Conservation (phyloP, 2,329 filamentous ascomycete species). For the Daldinia sp. region DNA sequence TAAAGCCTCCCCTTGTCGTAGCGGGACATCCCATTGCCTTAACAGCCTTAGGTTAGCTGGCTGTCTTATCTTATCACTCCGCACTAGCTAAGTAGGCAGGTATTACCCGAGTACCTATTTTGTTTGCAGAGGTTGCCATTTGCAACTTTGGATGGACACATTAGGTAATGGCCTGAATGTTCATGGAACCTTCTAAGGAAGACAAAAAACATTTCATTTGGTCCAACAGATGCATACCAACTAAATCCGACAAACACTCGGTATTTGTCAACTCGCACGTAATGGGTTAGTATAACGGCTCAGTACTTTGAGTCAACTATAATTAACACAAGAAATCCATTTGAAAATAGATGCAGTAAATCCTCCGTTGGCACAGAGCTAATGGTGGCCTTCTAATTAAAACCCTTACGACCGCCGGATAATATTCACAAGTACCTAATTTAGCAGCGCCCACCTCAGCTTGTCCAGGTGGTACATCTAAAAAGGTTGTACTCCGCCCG, state of each 20-base stretch:
- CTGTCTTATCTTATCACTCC: conserved; percentile 28
- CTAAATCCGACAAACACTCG: not conserved
- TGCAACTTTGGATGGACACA: not conserved
- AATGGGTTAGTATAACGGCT: not conserved
- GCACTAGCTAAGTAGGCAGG: not conserved
- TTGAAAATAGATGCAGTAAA: not conserved
- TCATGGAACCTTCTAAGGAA: not conserved
- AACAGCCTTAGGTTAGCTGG: not conserved
- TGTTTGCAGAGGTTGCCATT: not conserved
- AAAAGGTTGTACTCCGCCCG: conserved; percentile 10
- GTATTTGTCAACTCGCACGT: not conserved
- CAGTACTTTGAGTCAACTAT: not conserved
- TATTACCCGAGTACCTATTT: not conserved
- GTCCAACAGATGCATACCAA: not conserved
- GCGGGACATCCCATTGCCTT: too few relatives aligned
- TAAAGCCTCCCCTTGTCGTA: conserved; percentile 9
- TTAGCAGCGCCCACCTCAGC: too few relatives aligned
- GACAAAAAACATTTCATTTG: too few relatives aligned
- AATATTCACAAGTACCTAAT: conserved; percentile 18
- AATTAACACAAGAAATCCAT: not conserved
- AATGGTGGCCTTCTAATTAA: conserved; percentile 2
- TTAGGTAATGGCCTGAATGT: not conserved
- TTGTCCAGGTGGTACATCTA: conserved; percentile 7
- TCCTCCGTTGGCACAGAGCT: not conserved
- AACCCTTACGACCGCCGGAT: conserved; percentile 12